A percentile compares a stretch with the other conserved stretches of the same genome.
Evolutionary conservation across 176 grass and related monocot species (phyloP).

Genomic region (Secale cereale): DNA sequence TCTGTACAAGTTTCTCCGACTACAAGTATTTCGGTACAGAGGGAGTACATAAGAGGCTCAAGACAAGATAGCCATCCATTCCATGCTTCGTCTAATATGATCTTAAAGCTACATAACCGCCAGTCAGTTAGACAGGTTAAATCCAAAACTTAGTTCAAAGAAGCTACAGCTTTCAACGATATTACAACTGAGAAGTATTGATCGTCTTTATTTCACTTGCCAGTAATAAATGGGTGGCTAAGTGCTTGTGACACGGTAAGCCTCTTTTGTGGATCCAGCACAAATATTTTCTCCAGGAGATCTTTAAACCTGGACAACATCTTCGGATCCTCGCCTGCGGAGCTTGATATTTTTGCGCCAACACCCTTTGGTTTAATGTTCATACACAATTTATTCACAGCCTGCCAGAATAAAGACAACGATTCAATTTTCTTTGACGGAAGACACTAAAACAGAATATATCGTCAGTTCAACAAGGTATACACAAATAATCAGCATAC

Average conservation of each 20-base stretch:
- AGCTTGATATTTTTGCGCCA: slow-evolving; percentile 62
- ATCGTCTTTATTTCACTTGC: slow-evolving; percentile 84
- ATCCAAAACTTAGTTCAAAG: slow-evolving; percentile 20
- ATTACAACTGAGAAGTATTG: slow-evolving; percentile 56
- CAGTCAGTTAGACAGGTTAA: slow-evolving; percentile 35
- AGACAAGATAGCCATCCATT: background rate
- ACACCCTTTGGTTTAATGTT: slow-evolving; percentile 82
- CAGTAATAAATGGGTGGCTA: slow-evolving; percentile 97
- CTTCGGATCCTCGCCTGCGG: slow-evolving; percentile 77
- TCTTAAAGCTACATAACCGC: background rate
- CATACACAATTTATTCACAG: slow-evolving; percentile 62
- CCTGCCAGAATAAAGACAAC: slow-evolving; percentile 32
- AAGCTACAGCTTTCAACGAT: background rate
- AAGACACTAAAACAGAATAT: slow-evolving; percentile 16
- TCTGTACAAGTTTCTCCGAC: no score
- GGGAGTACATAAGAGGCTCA: background rate
- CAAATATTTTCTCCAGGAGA: slow-evolving; percentile 94
- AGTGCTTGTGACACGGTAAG: slow-evolving; percentile 82
- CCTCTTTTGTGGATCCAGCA: slow-evolving; percentile 97
- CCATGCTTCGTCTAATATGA: background rate
- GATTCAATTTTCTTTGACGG: background rate
- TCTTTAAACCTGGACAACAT: slow-evolving; percentile 91
- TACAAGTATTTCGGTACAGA: no score
- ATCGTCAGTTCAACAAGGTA: background rate
- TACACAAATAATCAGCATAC: slow-evolving; percentile 15